Base-by-base conservation (phyloP, 169 alveolate genomes). In the Condylostoma magnum region DNA sequence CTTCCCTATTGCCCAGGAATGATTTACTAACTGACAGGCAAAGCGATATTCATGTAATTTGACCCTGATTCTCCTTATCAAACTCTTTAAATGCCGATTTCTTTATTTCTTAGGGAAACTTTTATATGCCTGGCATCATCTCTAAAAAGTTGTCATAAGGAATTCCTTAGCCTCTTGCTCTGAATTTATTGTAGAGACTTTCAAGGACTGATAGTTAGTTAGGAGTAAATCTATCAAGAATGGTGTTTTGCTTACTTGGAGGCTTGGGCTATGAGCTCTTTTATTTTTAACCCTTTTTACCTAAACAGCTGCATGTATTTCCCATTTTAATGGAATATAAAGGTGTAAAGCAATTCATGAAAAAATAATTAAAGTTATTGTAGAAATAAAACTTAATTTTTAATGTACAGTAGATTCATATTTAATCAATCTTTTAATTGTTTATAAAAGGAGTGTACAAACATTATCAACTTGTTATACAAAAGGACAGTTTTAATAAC, bases 181-280 rank as follows among this genome's bases (percentile, higher is more conserved):
- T 12, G 20, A 30, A 30, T 30, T 4, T 20, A 1, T 4, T 0
- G 68, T 15, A 55, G 10, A 22, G 10, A 12, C 34, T 4, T 15
- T 15, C 50, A 27, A 55, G 48, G 33, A 55, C 22, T 27, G 27
- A 30, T 15, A 25, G 27, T 55, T 55, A 47, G 10, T 12, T 31
- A 15, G 68, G 12, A 27, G 50, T 47, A 4, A 55, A 31, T 27
- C 68, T 12, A 30, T 55, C 68, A 30, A 55, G 68, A 15, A 55
- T 15, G 47, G 48, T 22, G 68, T 27, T 55, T 27, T 12, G 68
- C 2, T 8, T 25, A 3, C 68, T 47, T 1, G 27, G n/a, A n/a
- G n/a, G n/a, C n/a, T n/a, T n/a, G n/a, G n/a, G n/a, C n/a, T n/a
- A n/a, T n/a, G n/a, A n/a, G n/a, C n/a, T n/a, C n/a, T n/a, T n/a